phyloP scores from a whole-genome alignment of 148 eudicot species.

The Selenicereus undatus region DNA sequence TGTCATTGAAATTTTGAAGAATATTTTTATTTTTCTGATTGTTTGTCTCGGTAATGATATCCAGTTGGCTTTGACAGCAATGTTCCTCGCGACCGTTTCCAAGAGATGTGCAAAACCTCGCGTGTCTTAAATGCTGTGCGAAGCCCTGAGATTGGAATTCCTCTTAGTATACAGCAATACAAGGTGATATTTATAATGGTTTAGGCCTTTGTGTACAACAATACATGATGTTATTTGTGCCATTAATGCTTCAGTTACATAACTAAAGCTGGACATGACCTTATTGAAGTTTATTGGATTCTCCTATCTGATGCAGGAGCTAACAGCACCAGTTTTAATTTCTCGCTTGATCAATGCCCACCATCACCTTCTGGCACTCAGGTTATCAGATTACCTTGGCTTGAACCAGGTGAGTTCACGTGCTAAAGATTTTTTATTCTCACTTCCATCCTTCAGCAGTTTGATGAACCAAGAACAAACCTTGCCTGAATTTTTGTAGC shows the following conservation, averaged over 20 bases:
- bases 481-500: not conserved
- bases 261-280: not conserved
- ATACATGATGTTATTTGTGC: conserved; percentile 51
- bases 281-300: conserved; percentile 10
- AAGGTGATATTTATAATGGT: conserved; percentile 52
- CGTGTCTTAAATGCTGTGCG: conserved; percentile 96
- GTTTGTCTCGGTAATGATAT: conserved; percentile 63
- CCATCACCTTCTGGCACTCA: conserved; percentile 76
- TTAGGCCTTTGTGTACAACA: conserved; percentile 70
- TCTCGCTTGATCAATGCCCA: conserved; percentile 88
- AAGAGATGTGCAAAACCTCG: conserved; percentile 88
- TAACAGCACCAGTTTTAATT: conserved; percentile 85
- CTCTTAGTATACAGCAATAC: conserved; percentile 91
- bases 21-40: conserved; percentile 41
- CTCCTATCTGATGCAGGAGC: conserved; percentile 48
- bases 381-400: conserved; percentile 79
- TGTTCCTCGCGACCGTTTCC: conserved; percentile 89
- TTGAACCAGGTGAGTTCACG: conserved; percentile 63
- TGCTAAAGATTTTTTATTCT: not conserved
- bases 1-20: not conserved
- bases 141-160: conserved; percentile 76
- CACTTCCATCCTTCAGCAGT: not conserved
- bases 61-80: conserved; percentile 99
- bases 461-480: not conserved
- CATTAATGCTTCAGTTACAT: not conserved